Evolutionary conservation across 768 basidiomycete species (phyloP).

Genomic region (Lentinula sp.): DNA sequence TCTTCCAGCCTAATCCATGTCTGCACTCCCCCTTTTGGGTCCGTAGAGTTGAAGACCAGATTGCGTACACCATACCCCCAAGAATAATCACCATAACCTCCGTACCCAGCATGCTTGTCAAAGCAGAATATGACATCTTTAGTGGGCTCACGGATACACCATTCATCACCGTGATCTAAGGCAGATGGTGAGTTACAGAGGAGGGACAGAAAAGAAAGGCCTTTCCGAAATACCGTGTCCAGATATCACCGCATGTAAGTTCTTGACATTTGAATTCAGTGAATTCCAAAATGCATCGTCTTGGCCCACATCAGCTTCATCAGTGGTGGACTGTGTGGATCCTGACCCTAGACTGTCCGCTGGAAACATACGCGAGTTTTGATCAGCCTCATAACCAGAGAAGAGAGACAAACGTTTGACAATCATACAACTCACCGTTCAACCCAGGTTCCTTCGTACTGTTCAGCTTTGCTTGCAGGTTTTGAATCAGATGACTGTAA

Average conservation of each 20-base stretch:
- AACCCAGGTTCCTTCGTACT: conserved; percentile 33
- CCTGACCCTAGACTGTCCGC: conserved; percentile 47
- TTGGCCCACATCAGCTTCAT: conserved; percentile 29
- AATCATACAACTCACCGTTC: conserved; percentile 25
- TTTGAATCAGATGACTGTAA: conserved; percentile 28
- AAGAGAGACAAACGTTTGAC: background rate
- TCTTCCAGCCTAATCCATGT: conserved; percentile 64
- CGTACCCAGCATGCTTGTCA: conserved; percentile 69
- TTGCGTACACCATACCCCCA: conserved; percentile 51
- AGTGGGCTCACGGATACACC: conserved; percentile 64
- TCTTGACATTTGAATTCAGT: conserved; percentile 51
- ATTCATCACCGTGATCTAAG: conserved; percentile 68
- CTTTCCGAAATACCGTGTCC: conserved; percentile 49
- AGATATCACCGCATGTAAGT: conserved; percentile 61
- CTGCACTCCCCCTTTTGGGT: conserved; percentile 39
- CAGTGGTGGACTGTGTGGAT: conserved; percentile 52
- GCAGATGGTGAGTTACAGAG: background rate
- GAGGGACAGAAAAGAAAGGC: background rate
- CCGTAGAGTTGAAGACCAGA: conserved; percentile 46
- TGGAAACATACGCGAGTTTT: conserved; percentile 14
- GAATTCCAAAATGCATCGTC: conserved; percentile 62
- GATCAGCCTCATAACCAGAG: background rate
- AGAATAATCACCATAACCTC: background rate
- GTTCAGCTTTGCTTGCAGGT: conserved; percentile 28
- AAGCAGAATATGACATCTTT: conserved; percentile 70